Conservation (phyloP, 768 basidiomycete genomes). For the Rhizopogon rudus region DNA sequence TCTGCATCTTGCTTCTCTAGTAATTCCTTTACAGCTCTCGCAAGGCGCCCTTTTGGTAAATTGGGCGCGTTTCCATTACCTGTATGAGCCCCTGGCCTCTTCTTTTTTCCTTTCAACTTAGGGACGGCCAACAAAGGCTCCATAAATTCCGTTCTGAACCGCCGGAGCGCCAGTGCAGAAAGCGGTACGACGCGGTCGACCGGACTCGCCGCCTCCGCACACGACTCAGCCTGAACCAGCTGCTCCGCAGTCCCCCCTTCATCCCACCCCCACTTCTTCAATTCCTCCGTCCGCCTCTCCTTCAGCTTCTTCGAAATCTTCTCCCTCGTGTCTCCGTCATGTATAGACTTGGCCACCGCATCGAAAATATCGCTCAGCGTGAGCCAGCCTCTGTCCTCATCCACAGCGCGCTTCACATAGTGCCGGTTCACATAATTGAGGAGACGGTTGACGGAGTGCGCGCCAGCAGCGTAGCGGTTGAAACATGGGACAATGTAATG, state of each 20-base stretch:
- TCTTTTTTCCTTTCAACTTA: constrained; percentile 48
- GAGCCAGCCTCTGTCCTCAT: constrained; percentile 79
- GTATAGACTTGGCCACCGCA: constrained; percentile 48
- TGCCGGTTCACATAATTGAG: constrained; percentile 70
- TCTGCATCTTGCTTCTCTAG: constrained; percentile 48
- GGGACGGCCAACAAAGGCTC: constrained; percentile 66
- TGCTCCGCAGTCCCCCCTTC: constrained; percentile 44
- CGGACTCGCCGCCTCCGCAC: constrained; percentile 70
- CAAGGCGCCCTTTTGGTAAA: constrained; percentile 59
- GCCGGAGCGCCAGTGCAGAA: constrained; percentile 58
- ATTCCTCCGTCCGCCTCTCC: constrained; percentile 56
- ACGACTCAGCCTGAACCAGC: constrained; percentile 56
- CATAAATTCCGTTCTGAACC: constrained; percentile 68
- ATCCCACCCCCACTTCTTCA: constrained; percentile 68
- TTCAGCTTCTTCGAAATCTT: constrained; percentile 52
- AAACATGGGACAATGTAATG: constrained; percentile 70
- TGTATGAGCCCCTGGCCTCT: constrained; percentile 44
- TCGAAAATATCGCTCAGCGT: constrained; percentile 61
- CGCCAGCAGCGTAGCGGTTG: constrained; percentile 64
- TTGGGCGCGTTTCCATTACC: constrained; percentile 30
- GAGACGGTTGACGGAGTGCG: constrained; percentile 63
- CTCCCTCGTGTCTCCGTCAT: constrained; percentile 51
- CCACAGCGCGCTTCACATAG: constrained; percentile 70
- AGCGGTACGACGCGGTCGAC: constrained; percentile 63
- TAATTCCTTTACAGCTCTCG: constrained; percentile 61